These are phyloP conservation scores for Lipomyces yamanashiensis DNA, from an alignment of 805 yeast genomes.

Conservation along the genomic window DNA sequence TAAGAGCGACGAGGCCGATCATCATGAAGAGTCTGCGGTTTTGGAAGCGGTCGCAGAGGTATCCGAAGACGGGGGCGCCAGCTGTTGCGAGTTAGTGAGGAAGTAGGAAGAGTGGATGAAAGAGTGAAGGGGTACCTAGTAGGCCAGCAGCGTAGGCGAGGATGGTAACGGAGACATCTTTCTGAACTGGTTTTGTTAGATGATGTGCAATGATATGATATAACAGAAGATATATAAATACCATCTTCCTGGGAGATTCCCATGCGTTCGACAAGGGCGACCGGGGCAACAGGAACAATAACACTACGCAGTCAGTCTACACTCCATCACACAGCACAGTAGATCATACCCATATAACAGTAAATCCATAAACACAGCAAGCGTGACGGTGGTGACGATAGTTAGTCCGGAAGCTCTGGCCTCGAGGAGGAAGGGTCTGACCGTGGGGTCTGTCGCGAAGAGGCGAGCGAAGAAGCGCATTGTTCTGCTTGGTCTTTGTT, in stretches of 20 bases:
- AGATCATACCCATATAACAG: constrained; percentile 41
- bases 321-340: neutral
- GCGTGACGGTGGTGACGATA: constrained; percentile 41
- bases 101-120: neutral
- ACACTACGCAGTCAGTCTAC: constrained; percentile 20
- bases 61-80: constrained; percentile 43
- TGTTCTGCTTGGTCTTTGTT: neutral
- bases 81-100: neutral
- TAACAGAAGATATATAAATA: neutral
- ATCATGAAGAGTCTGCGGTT: constrained; percentile 42
- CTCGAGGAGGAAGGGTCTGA: constrained; percentile 19
- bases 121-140: constrained; percentile 31
- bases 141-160: constrained; percentile 45
- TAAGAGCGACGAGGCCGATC: constrained; percentile 41
- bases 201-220: neutral
- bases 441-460: constrained; percentile 11
- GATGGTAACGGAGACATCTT: constrained; percentile 40
- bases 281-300: constrained; percentile 46
- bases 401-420: constrained; percentile 21
- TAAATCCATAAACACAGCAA: constrained; percentile 45
- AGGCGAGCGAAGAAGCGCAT: constrained; percentile 3
- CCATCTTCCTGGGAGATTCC: constrained; percentile 38
- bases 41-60: constrained; percentile 39
- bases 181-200: constrained; percentile 36
- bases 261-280: constrained; percentile 41